Evolutionary conservation across 1,284 basidiomycete genomes (phyloP).

Genomic region (Macrocystidia cucumis): DNA sequence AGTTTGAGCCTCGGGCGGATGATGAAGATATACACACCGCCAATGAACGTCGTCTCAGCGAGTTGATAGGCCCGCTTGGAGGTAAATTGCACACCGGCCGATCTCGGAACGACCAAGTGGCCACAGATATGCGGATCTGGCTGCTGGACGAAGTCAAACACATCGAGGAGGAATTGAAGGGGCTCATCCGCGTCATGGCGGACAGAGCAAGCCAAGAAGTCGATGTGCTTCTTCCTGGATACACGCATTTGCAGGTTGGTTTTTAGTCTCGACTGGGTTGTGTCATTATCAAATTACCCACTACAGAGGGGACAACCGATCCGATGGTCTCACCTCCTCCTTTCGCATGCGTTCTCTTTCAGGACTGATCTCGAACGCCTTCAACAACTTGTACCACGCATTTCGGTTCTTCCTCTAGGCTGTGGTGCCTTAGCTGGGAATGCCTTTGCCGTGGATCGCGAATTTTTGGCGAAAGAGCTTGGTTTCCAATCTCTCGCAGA

Average conservation of each 20-base stretch:
- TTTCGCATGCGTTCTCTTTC: constrained; percentile 94
- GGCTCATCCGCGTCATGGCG: constrained; percentile 82
- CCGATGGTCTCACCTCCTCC: constrained; percentile 94
- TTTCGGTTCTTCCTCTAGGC: constrained; percentile 91
- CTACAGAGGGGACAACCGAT: constrained; percentile 91
- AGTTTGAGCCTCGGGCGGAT: constrained; percentile 73
- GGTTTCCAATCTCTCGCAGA: constrained; percentile 82
- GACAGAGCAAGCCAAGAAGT: constrained; percentile 90
- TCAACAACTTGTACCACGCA: constrained; percentile 76
- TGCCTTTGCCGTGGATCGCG: constrained; percentile 87
- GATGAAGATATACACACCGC: constrained; percentile 99
- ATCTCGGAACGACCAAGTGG: constrained; percentile 96
- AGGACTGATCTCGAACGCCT: constrained; percentile 84
- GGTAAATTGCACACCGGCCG: constrained; percentile 96
- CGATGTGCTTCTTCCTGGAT: constrained; percentile 88
- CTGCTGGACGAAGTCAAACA: constrained; percentile 74
- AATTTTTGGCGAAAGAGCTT: constrained; percentile 81
- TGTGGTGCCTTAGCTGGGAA: constrained; percentile 95
- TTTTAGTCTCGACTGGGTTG: constrained; percentile 4
- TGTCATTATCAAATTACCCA: constrained; percentile 7
- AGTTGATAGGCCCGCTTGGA: constrained; percentile 86
- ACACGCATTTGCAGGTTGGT: constrained; percentile 90
- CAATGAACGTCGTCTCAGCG: constrained; percentile 91
- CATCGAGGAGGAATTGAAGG: constrained; percentile 70
- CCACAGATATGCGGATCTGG: constrained; percentile 97